Evolutionary conservation across 2,329 filamentous ascomycete genomes (phyloP), one percentile per base, ranked within the genome.

Genomic region (Fusarium sp.): DNA sequence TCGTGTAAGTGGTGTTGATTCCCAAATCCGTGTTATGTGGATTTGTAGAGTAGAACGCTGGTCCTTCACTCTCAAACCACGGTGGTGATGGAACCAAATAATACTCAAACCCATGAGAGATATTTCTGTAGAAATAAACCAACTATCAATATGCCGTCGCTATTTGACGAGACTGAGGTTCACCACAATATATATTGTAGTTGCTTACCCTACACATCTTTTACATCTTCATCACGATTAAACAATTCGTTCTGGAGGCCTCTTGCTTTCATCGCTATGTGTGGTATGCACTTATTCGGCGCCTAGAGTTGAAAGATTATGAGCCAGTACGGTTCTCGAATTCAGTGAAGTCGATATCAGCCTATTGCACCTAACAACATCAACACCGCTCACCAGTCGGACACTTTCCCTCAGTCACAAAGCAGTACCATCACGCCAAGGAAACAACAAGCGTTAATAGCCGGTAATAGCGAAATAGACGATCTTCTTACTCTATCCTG

Each of bases 341-440:
- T 45, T 20, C 11, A 29, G 15, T 31, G 18, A 36, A 36, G 29
- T 35, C 22, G 27, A 18, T 18, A 29, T 33, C 36, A n/a, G 12
- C 15, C 11, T 47, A 10, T 12, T 42, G 10, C 41, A 22, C 9
- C 12, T 2, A 67, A 36, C 20, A n/a, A 33, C 7, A 27, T 7
- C n/a, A 20, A 31, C 14, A 10, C 14, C 13, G 25, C 20, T 53
- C 39, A 15, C 44, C 64, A 63, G 31, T 45, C 45, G 57, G 45
- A 38, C 10, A 29, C 25, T 41, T 38, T 53, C 25, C 46, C 41
- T 53, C 35, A 14, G 27, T 41, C 53, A 41, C 53, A 36, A 47
- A 29, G 15, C 22, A 57, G 45, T 29, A 36, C 12, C 33, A 41
- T 42, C 15, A 49, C 49, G 49, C 64, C 57, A 64, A 68, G 64